A percentile compares a stretch with the other conserved stretches of the same genome.
These are phyloP conservation scores for Saccharum officinarum DNA, from an alignment of 176 grass and related monocot species.

Conservation along the genomic window DNA sequence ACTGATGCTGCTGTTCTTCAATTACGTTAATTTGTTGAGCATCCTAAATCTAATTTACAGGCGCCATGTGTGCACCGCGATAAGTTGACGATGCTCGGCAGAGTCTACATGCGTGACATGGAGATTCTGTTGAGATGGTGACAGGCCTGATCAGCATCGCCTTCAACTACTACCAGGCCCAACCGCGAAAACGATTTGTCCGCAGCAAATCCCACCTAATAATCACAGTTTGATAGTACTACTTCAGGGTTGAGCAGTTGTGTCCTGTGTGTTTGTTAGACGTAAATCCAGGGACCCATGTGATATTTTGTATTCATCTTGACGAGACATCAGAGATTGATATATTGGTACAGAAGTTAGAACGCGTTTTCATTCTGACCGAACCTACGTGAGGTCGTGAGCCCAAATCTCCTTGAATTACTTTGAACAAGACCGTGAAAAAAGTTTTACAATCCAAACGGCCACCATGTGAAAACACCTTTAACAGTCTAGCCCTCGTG, in stretches of 20 bases:
- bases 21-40: background rate
- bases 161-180: background rate
- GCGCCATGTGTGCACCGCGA: background rate
- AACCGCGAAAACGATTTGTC: slow-evolving; percentile 10
- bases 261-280: background rate
- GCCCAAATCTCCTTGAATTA: background rate
- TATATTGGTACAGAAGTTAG: too few relatives aligned
- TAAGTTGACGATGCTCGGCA: background rate
- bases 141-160: background rate
- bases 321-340: background rate
- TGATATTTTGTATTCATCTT: background rate
- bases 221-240: background rate
- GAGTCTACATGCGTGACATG: slow-evolving; percentile 34
- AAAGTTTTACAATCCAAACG: too few relatives aligned
- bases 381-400: background rate
- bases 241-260: background rate
- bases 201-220: slow-evolving; percentile 1
- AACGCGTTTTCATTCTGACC: background rate
- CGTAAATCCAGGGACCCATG: background rate
- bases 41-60: background rate
- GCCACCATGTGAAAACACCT: too few relatives aligned
- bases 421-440: too few relatives aligned
- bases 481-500: too few relatives aligned
- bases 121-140: background rate
- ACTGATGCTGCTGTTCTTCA: background rate